Base-by-base conservation (phyloP, 305 asterid genomes). In the Solanum chacoense region DNA sequence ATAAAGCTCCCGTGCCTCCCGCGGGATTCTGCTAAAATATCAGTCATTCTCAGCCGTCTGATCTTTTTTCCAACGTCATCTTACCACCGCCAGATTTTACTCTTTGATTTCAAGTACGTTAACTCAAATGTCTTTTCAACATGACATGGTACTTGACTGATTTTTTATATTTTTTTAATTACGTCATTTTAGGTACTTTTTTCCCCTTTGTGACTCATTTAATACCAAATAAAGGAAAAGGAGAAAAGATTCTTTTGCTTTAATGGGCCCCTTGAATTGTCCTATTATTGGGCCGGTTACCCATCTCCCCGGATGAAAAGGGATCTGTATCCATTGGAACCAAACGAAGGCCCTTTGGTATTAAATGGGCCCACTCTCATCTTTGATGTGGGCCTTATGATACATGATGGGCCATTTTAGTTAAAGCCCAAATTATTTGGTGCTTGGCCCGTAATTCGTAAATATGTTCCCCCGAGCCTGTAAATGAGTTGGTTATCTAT, bases 1-100 rank as follows among this genome's bases (percentile, higher is more conserved):
- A 80, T 40, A 72, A 77, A 88, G 88, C 91, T 85, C 94, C 93
- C 94, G 94, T 91, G 92, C 89, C 65, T 6, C 81, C 90, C 94
- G 94, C 90, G 94, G 93, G 94, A 45, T 89, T 89, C 32, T 89
- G 90, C 90, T 88, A 85, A 63, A 45, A 18, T 50, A 11, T 73
- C 67, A 63, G 88, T 89, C 90, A 26, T 35, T 65, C 20, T 90
- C 92, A 88, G n/a, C 90, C 85, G 88, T 90, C 92, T 6, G 85
- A 89, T 90, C 88, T 67, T 78, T 89, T 89, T 55, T 26, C 81
- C 65, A 77, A 80, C 86, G 89, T 87, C 91, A 88, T 59, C 74
- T 38, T 81, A 28, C 71, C 40, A 84, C 38, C 42, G 86, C 74
- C 69, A 88, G 42, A 32, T 73, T 77, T 67, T 67, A 42, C 35